Percentiles rank a stretch among this genome's conserved stretches.
Evolutionary conservation across 2,329 filamentous ascomycete genomes (phyloP).

Genomic region (Chalara sp.): DNA sequence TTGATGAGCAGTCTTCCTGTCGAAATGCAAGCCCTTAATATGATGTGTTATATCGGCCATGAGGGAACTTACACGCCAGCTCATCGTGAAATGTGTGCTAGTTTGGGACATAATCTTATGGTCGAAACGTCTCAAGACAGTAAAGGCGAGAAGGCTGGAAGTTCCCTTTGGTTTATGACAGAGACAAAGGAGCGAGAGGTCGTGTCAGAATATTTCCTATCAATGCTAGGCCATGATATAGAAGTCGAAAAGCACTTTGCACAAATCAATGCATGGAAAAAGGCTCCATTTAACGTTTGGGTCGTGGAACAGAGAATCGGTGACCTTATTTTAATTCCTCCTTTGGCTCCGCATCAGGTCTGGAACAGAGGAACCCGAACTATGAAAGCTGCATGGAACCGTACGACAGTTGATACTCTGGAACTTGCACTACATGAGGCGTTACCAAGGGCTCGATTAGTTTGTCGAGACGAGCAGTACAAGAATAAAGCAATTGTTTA

Average conservation of each 20-base stretch:
- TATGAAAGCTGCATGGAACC: constrained; percentile 97
- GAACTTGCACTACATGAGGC: constrained; percentile 82
- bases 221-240: constrained; percentile 89
- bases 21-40: constrained; percentile 86
- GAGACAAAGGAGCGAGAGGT: constrained; percentile 86
- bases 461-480: constrained; percentile 96
- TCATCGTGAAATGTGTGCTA: constrained; percentile 96
- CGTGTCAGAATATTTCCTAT: constrained; percentile 90
- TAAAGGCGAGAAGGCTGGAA: constrained; percentile 73
- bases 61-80: constrained; percentile 95
- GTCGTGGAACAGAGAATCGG: constrained; percentile 85
- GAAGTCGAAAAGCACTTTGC: constrained; percentile 97
- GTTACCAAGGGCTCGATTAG: constrained; percentile 78
- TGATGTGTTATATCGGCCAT: constrained; percentile 98
- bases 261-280: constrained; percentile 91
- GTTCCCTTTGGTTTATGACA: constrained; percentile 98
- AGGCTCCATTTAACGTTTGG: constrained; percentile 87
- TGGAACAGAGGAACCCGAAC: constrained; percentile 96
- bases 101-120: constrained; percentile 96
- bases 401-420: constrained; percentile 86
- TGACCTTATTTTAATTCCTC: constrained; percentile 90
- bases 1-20: constrained; percentile 87
- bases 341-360: constrained; percentile 90
- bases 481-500: constrained; percentile 97
- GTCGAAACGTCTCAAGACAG: constrained; percentile 75